Percentiles rank a stretch among this genome's conserved stretches.
phyloP scores from a whole-genome alignment of 2,329 filamentous ascomycete genomes.

The Gaeumannomyces tritici region DNA sequence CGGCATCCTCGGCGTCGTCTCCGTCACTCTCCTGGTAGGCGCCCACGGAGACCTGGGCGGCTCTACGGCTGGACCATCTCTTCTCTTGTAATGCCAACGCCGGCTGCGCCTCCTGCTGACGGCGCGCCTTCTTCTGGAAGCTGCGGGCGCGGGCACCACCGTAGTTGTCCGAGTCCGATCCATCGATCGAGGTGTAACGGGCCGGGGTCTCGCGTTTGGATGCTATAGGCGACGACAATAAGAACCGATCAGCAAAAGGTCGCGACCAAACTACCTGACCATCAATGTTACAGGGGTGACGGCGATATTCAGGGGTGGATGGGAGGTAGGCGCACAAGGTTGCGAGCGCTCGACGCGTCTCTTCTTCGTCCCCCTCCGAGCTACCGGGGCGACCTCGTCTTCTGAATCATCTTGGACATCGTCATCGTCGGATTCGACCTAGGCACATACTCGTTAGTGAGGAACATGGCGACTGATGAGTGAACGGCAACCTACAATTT shows the following conservation, averaged over 20 bases:
- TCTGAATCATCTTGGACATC: constrained; percentile 32
- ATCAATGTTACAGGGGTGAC: background rate
- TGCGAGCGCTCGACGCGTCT: constrained; percentile 57
- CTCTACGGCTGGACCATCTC: constrained; percentile 82
- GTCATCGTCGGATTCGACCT: constrained; percentile 47
- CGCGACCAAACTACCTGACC: background rate
- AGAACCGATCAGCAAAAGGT: background rate
- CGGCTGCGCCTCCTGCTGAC: constrained; percentile 58
- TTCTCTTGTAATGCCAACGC: constrained; percentile 66
- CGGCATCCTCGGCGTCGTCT: constrained; percentile 56
- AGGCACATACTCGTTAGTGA: constrained; percentile 7
- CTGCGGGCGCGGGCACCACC: constrained; percentile 64
- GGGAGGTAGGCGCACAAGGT: constrained; percentile 38
- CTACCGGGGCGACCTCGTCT: constrained; percentile 49
- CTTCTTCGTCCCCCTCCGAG: constrained; percentile 54
- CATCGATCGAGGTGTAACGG: constrained; percentile 42
- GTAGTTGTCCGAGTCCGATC: constrained; percentile 68
- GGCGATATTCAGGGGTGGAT: constrained; percentile 4
- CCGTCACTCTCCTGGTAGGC: constrained; percentile 58
- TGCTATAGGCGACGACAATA: constrained; percentile 25
- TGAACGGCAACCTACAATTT: constrained; percentile 34
- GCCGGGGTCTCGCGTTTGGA: constrained; percentile 51
- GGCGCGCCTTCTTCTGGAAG: constrained; percentile 66
- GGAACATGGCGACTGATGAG: constrained; percentile 8
- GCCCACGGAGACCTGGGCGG: constrained; percentile 58